phyloP scores from a whole-genome alignment of 2,329 filamentous ascomycete genomes.

The Diaporthe sp. region DNA sequence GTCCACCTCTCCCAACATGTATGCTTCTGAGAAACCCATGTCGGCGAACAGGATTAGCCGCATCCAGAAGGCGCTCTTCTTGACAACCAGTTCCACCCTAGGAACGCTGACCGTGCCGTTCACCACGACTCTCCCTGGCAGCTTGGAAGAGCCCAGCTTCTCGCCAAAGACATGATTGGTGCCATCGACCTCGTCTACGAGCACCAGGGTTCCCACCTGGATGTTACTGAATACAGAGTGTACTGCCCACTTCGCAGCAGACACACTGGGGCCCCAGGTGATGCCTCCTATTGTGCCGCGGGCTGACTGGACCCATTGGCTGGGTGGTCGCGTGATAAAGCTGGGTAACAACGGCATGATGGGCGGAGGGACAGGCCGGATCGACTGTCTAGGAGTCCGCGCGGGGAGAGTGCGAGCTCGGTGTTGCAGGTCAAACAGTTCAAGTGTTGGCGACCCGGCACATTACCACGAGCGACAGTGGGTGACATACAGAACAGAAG shows the following conservation, averaged over 20 bases:
- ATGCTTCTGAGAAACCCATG: conserved; percentile 80
- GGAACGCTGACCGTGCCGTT: conserved; percentile 51
- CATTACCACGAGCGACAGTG: conserved; percentile 21
- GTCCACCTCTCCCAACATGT: conserved; percentile 78
- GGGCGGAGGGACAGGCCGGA: background rate
- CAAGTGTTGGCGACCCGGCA: conserved; percentile 14
- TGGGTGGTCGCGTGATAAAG: conserved; percentile 50
- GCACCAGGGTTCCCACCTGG: conserved; percentile 57
- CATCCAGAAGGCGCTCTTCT: conserved; percentile 77
- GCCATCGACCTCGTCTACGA: conserved; percentile 58
- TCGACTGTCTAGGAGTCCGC: background rate
- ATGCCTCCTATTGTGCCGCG: conserved; percentile 55
- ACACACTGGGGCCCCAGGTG: conserved; percentile 59
- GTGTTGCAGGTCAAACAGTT: background rate
- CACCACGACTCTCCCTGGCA: conserved; percentile 43
- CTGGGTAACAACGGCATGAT: conserved; percentile 49
- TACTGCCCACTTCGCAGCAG: conserved; percentile 57
- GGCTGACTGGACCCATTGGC: conserved; percentile 51
- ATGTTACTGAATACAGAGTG: conserved; percentile 58
- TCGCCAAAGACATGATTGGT: conserved; percentile 57
- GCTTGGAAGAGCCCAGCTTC: conserved; percentile 49
- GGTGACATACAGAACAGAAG: background rate
- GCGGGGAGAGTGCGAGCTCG: background rate
- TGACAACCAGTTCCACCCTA: conserved; percentile 66
- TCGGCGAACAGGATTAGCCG: conserved; percentile 76